Conservation (phyloP, 805 yeast species). For the Metschnikowia santaceciliae region DNA sequence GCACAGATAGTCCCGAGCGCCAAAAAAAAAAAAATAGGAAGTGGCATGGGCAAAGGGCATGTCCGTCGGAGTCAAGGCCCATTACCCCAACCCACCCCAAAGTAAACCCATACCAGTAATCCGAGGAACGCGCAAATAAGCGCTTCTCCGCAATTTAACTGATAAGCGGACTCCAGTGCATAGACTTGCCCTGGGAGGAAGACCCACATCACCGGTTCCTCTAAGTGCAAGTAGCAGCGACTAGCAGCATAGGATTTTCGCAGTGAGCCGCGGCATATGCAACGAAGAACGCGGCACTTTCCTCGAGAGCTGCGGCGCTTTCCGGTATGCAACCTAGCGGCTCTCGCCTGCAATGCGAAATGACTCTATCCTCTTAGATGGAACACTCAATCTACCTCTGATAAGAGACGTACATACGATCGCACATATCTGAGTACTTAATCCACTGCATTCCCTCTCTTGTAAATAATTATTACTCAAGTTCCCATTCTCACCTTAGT, state of each 20-base stretch:
- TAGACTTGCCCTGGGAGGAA: not conserved
- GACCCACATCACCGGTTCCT: not conserved
- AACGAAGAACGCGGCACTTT: slow-evolving; percentile 3
- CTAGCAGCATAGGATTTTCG: not conserved
- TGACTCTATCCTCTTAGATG: not conserved
- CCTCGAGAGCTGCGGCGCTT: not conserved
- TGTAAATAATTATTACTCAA: not conserved
- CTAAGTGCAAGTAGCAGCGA: slow-evolving; percentile 7
- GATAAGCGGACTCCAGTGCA: not conserved
- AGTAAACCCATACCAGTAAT: not conserved
- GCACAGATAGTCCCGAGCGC: not conserved
- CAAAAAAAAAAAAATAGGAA: slow-evolving; percentile 1
- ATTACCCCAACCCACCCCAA: no score
- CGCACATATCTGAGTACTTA: slow-evolving; percentile 1
- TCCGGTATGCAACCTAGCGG: not conserved
- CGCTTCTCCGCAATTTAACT: not conserved
- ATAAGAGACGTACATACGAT: slow-evolving; percentile 5
- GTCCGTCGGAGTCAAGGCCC: no score
- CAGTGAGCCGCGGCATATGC: not conserved
- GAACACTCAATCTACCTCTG: not conserved
- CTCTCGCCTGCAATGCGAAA: not conserved
- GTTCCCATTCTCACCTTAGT: no score
- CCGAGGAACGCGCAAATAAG: not conserved
- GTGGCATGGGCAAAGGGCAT: not conserved
- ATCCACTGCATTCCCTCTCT: not conserved